These are phyloP conservation scores for Carex myosuroides DNA, from an alignment of 176 grass and related monocot genomes.

Conservation along the genomic window DNA sequence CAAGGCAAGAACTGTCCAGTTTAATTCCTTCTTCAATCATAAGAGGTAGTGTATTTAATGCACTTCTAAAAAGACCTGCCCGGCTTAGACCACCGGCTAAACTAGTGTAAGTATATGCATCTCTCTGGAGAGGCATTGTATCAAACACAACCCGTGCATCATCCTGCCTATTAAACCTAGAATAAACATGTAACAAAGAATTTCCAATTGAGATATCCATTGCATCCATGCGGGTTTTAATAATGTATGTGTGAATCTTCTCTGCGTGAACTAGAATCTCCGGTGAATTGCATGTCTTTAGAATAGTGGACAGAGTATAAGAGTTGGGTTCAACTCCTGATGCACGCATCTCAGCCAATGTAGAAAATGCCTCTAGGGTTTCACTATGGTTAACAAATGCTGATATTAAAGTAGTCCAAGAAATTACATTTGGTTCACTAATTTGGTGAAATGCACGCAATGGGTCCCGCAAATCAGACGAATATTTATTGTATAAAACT, in stretches of 20 bases:
- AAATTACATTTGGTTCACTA: conserved; percentile 51
- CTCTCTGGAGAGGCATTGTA: conserved; percentile 40
- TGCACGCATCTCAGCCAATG: conserved; percentile 44
- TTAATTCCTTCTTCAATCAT: conserved; percentile 53
- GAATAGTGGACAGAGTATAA: conserved; percentile 65
- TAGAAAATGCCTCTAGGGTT: conserved; percentile 26
- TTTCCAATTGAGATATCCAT: conserved; percentile 51
- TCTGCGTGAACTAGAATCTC: conserved; percentile 24
- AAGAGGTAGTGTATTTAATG: conserved; percentile 35
- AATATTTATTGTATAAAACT: conserved; percentile 57
- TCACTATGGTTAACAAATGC: conserved; percentile 38
- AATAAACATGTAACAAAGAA: conserved; percentile 59
- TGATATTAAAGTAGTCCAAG: conserved; percentile 54
- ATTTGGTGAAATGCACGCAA: conserved; percentile 32
- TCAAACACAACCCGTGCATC: conserved; percentile 44
- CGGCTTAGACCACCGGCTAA: conserved; percentile 67
- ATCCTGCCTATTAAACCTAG: conserved; percentile 49
- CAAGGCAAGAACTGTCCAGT: conserved; percentile 50
- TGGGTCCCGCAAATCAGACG: conserved; percentile 23
- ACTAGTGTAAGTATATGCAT: conserved; percentile 70
- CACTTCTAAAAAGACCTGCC: conserved; percentile 32
- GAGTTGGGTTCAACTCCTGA: conserved; percentile 59
- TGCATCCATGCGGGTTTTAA: conserved; percentile 56
- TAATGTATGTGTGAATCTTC: background rate
- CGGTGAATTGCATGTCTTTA: conserved; percentile 38